Evolutionary conservation across 495 filamentous ascomycete genomes (phyloP).

Genomic region (Podospora pseudoanserina): DNA sequence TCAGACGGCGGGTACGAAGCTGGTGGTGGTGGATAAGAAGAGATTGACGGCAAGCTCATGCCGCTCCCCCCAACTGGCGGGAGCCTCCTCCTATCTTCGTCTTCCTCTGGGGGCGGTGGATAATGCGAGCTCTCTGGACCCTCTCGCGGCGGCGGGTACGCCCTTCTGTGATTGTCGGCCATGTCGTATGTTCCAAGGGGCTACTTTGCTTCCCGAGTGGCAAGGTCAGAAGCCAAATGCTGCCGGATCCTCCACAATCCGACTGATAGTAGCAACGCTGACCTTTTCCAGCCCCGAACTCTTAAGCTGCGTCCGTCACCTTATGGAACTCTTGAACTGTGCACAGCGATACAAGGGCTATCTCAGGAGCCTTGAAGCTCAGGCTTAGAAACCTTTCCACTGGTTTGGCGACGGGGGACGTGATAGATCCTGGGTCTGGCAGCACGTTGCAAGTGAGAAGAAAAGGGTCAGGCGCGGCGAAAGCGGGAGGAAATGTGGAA

Average conservation of each 20-base stretch:
- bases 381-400: background rate
- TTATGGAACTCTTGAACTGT: background rate
- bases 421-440: background rate
- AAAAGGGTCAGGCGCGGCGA: background rate
- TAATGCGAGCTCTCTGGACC: constrained; percentile 42
- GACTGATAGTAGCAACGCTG: background rate
- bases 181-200: constrained; percentile 32
- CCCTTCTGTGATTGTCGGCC: constrained; percentile 42
- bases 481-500: constrained; percentile 17
- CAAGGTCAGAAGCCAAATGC: background rate
- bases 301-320: too few relatives aligned
- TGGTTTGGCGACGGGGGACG: background rate
- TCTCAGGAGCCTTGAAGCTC: background rate
- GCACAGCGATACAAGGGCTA: background rate
- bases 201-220: background rate
- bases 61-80: constrained; percentile 30
- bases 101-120: constrained; percentile 46
- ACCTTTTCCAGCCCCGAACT: background rate
- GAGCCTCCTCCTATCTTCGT: constrained; percentile 40
- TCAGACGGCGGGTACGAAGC: constrained; percentile 14
- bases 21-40: constrained; percentile 7
- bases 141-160: constrained; percentile 37
- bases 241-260: background rate
- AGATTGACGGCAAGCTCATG: constrained; percentile 38
- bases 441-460: constrained; percentile 4